Evolutionary conservation across 106 monocot genomes (phyloP).

Genomic region (Iris macrosiphon): DNA sequence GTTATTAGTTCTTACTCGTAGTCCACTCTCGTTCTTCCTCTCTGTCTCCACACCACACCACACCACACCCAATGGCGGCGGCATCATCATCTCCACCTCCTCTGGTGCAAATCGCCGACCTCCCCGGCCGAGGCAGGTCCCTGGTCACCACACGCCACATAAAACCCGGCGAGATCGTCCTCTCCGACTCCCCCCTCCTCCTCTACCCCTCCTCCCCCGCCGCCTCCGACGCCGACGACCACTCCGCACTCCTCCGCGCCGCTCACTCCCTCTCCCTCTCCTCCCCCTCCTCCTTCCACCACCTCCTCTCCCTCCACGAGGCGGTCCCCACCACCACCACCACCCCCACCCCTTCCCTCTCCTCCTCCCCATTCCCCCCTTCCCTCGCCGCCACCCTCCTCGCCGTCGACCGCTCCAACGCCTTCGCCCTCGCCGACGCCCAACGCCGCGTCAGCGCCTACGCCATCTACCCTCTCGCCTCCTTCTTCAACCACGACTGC

Average conservation of each 20-base stretch:
- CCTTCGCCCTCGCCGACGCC: constrained; percentile 74
- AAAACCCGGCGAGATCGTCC: constrained; percentile 57
- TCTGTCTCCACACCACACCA: constrained; percentile 49
- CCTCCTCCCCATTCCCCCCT: constrained; percentile 8
- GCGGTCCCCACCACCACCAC: constrained; percentile 12
- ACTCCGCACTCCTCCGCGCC: not conserved
- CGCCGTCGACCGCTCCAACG: constrained; percentile 56
- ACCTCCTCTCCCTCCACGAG: constrained; percentile 4
- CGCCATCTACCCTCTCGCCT: constrained; percentile 62
- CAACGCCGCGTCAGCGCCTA: constrained; percentile 46
- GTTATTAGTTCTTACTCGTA: no score
- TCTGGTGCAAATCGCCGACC: constrained; percentile 20
- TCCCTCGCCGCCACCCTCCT: constrained; percentile 52
- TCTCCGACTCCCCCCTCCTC: constrained; percentile 68
- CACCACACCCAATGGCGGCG: no score
- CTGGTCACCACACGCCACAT: constrained; percentile 47
- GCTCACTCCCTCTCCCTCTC: constrained; percentile 11
- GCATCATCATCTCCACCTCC: constrained; percentile 34
- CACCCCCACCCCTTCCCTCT: no score
- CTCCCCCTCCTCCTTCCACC: constrained; percentile 8
- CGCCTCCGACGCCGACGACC: constrained; percentile 7
- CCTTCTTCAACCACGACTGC: constrained; percentile 90
- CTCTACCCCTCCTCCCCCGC: constrained; percentile 45
- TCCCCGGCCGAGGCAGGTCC: constrained; percentile 48
- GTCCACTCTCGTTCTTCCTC: no score